Percentiles rank a stretch among this genome's conserved stretches.
phyloP scores from a whole-genome alignment of 2,329 filamentous ascomycete species.

The Pyrenochaeta sp. region DNA sequence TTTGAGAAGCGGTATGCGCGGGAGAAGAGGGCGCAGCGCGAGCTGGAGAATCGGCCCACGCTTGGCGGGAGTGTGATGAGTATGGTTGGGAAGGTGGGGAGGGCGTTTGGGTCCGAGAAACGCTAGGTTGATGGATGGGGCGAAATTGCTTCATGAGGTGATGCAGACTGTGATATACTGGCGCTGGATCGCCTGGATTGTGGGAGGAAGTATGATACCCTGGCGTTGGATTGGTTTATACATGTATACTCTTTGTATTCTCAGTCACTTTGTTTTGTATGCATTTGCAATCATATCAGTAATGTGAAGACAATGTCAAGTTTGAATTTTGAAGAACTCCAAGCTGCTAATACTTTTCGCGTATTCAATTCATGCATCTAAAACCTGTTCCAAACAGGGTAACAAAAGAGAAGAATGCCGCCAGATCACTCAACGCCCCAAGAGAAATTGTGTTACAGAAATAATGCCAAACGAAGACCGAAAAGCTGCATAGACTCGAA shows the following conservation, averaged over 20 bases:
- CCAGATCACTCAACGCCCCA: conserved; percentile 2
- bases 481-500: conserved; percentile 15
- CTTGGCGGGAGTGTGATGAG: conserved; percentile 35
- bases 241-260: background rate
- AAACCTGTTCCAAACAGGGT: background rate
- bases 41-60: conserved; percentile 35
- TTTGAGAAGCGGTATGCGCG: conserved; percentile 24
- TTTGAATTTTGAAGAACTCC: no score
- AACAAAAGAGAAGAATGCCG: conserved; percentile 4
- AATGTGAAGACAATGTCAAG: no score
- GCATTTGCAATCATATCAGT: background rate
- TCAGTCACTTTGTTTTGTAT: background rate
- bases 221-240: no score
- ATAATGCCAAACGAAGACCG: no score
- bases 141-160: background rate
- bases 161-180: background rate
- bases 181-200: conserved; percentile 13
- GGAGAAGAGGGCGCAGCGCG: conserved; percentile 9
- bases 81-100: conserved; percentile 19
- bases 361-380: background rate
- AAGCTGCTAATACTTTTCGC: no score
- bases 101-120: conserved; percentile 13
- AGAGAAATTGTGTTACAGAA: no score
- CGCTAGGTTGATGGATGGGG: conserved; percentile 4
- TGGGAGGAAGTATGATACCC: no score